These are phyloP conservation scores for Pyrenula massariospora DNA, from an alignment of 495 filamentous ascomycete species.

Conservation along the genomic window DNA sequence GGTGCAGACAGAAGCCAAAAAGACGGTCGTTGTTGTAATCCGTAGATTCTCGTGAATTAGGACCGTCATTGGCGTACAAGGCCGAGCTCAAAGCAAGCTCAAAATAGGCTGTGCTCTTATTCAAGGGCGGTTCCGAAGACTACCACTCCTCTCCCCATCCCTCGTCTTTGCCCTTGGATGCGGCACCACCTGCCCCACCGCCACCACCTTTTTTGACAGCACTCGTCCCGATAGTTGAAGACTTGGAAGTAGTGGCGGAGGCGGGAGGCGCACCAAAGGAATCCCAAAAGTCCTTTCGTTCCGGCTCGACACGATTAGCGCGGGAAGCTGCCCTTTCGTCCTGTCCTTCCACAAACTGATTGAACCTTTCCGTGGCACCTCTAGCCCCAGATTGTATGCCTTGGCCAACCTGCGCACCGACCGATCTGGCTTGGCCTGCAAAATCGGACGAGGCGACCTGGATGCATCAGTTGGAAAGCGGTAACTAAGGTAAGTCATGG, in stretches of 20 bases:
- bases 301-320: slow-evolving; percentile 34
- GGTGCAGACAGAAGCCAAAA: too few species aligned
- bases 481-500: background rate
- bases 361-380: slow-evolving; percentile 65
- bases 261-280: slow-evolving; percentile 24
- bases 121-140: slow-evolving; percentile 1
- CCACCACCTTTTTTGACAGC: slow-evolving; percentile 55
- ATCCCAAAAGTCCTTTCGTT: slow-evolving; percentile 89
- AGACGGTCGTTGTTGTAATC: too few species aligned
- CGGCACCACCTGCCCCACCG: slow-evolving; percentile 19
- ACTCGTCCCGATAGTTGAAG: slow-evolving; percentile 52
- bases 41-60: too few species aligned
- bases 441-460: slow-evolving; percentile 82
- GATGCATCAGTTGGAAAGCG: background rate
- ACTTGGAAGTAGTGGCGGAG: slow-evolving; percentile 11
- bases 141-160: slow-evolving; percentile 62
- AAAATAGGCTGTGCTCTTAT: too few species aligned
- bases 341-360: slow-evolving; percentile 66
- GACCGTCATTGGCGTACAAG: too few species aligned
- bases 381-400: slow-evolving; percentile 53
- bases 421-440: slow-evolving; percentile 63
- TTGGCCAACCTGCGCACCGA: slow-evolving; percentile 55
- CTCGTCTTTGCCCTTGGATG: slow-evolving; percentile 35
- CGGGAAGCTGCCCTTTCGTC: slow-evolving; percentile 14
- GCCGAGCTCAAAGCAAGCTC: too few species aligned